Evolutionary conservation across 148 eudicot species (phyloP).

Genomic region (Chenopodium album): DNA sequence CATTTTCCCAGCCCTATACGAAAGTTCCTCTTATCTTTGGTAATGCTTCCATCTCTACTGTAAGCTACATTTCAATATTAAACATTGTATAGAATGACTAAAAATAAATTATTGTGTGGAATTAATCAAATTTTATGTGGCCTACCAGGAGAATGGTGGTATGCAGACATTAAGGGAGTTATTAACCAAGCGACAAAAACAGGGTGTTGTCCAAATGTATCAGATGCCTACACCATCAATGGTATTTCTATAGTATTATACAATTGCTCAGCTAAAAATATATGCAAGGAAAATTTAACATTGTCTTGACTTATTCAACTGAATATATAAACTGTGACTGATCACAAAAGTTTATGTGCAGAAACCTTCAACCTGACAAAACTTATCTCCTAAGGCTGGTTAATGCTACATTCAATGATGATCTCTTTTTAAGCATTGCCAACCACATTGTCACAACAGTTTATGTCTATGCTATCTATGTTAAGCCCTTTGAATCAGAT

Average conservation of each 20-base stretch:
- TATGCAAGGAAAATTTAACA: not conserved
- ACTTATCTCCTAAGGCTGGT: slow-evolving; percentile 46
- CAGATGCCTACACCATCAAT: slow-evolving; percentile 56
- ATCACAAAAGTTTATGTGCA: not conserved
- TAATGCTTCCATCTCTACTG: slow-evolving; percentile 4
- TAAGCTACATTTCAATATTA: not conserved
- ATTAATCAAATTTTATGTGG: not conserved
- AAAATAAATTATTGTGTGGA: not conserved
- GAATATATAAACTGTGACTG: not conserved
- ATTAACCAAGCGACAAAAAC: slow-evolving; percentile 47
- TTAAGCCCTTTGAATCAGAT: slow-evolving; percentile 48
- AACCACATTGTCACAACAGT: slow-evolving; percentile 52
- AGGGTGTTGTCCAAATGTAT: slow-evolving; percentile 54
- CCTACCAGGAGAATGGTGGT: slow-evolving; percentile 54
- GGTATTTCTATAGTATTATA: slow-evolving; percentile 59
- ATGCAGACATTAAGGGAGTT: slow-evolving; percentile 45
- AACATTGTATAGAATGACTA: too few species aligned
- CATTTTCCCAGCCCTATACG: slow-evolving; percentile 44
- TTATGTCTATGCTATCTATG: slow-evolving; percentile 49
- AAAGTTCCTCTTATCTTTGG: slow-evolving; percentile 49
- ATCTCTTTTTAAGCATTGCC: slow-evolving; percentile 52
- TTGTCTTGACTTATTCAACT: not conserved
- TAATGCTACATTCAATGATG: slow-evolving; percentile 59
- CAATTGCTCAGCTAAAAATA: slow-evolving; percentile 47
- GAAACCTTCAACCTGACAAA: slow-evolving; percentile 51